phyloP scores from a whole-genome alignment of 768 basidiomycete species.

The Suillus hirtellus region DNA sequence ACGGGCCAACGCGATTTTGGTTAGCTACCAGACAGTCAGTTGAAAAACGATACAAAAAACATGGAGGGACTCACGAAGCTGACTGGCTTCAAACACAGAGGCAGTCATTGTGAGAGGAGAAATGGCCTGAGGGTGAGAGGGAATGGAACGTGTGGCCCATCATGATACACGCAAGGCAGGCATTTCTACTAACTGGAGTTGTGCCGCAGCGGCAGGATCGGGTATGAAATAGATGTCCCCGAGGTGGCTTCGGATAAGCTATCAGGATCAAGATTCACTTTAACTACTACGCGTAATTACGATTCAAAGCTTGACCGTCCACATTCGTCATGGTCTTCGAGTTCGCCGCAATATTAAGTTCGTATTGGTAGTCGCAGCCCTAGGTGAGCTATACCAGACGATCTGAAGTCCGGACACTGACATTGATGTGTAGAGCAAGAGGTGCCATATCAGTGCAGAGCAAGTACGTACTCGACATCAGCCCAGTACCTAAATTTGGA shows the following conservation, averaged over 20 bases:
- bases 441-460: too few relatives aligned
- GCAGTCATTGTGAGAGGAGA: neutral
- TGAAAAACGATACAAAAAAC: neutral
- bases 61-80: neutral
- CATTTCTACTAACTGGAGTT: neutral
- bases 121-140: neutral
- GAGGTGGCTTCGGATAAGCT: neutral
- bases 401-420: too few relatives aligned
- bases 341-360: too few relatives aligned
- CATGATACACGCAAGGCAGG: neutral
- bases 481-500: too few relatives aligned
- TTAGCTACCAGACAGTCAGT: neutral
- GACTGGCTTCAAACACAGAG: neutral
- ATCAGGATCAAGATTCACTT: neutral
- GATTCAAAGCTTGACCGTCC: neutral
- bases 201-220: neutral
- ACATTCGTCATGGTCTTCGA: too few relatives aligned
- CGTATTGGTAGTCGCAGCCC: too few relatives aligned
- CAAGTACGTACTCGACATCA: too few relatives aligned
- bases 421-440: too few relatives aligned
- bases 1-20: constrained; percentile 17
- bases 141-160: neutral
- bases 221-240: neutral
- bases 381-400: too few relatives aligned
- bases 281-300: neutral